phyloP scores from a whole-genome alignment of 2,329 filamentous ascomycete species.

The Phoma herbarum region DNA sequence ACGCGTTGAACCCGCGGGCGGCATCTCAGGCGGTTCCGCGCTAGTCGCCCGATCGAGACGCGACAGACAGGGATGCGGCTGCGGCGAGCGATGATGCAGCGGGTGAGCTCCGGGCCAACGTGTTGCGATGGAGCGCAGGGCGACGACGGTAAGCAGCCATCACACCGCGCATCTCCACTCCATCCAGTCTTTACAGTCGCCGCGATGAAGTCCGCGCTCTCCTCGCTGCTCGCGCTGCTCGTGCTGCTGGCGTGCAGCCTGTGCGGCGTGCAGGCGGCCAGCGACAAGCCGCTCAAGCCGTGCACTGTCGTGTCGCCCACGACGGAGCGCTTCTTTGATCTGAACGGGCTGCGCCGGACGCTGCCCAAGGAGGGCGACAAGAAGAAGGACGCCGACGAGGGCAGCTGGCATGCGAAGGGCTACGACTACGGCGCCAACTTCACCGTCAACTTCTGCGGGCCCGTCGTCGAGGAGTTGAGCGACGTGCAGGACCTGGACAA shows the following conservation, averaged over 20 bases:
- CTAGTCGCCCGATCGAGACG: slow-evolving; percentile 11
- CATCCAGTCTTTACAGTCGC: slow-evolving; percentile 19
- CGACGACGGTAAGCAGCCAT: not conserved
- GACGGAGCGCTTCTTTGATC: slow-evolving; percentile 70
- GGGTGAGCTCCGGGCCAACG: slow-evolving; percentile 29
- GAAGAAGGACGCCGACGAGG: slow-evolving; percentile 64
- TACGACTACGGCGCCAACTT: slow-evolving; percentile 84
- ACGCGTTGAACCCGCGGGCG: slow-evolving; percentile 31
- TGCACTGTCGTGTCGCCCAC: slow-evolving; percentile 70
- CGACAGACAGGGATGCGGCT: slow-evolving; percentile 10
- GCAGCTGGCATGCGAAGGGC: slow-evolving; percentile 71
- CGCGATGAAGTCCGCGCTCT: slow-evolving; percentile 40
- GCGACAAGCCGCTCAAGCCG: slow-evolving; percentile 59
- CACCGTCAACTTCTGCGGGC: slow-evolving; percentile 81
- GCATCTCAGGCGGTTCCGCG: not conserved
- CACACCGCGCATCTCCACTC: not conserved
- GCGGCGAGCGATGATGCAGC: slow-evolving; percentile 11
- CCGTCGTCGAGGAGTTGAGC: slow-evolving; percentile 73
- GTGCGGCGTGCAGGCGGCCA: slow-evolving; percentile 43
- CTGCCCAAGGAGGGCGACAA: slow-evolving; percentile 56
- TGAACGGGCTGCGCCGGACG: slow-evolving; percentile 64
- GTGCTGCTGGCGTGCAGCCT: slow-evolving; percentile 45
- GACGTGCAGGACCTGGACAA: slow-evolving; percentile 72
- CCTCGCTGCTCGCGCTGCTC: slow-evolving; percentile 39
- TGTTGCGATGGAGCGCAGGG: slow-evolving; percentile 28